A percentile compares a stretch with the other conserved stretches of the same genome.
Conservation (phyloP, 768 basidiomycete species). For the Dioszegia aurantiaca region DNA sequence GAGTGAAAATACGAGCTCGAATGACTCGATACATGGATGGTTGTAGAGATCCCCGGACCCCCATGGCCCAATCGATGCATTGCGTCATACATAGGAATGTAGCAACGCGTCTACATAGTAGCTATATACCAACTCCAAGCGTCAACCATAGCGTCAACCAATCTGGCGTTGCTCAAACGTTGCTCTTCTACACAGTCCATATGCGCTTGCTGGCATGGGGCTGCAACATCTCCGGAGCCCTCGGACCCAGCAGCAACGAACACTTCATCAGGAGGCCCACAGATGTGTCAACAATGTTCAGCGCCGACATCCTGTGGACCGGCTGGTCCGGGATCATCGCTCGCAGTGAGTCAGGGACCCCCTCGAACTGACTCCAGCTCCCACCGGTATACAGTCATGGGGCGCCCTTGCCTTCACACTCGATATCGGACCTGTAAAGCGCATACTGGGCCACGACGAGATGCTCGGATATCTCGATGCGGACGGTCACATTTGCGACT, state of each 20-base stretch:
- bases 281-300: constrained; percentile 11
- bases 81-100: too few relatives aligned
- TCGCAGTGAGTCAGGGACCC: constrained; percentile 18
- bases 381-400: background rate
- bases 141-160: too few relatives aligned
- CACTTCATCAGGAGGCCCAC: constrained; percentile 11
- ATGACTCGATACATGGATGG: background rate
- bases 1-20: background rate
- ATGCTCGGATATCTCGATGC: constrained; percentile 18
- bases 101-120: too few relatives aligned
- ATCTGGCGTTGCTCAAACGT: too few relatives aligned
- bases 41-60: too few relatives aligned
- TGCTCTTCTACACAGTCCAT: too few relatives aligned
- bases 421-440: constrained; percentile 4
- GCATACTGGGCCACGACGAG: constrained; percentile 21
- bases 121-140: too few relatives aligned
- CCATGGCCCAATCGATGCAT: too few relatives aligned
- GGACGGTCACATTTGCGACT: constrained; percentile 13
- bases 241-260: constrained; percentile 19
- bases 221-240: constrained; percentile 28
- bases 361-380: background rate
- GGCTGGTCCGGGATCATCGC: constrained; percentile 32
- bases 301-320: constrained; percentile 20
- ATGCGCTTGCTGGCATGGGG: constrained; percentile 26
- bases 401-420: background rate